These are phyloP conservation scores for Diaporthe citri DNA, from an alignment of 2,329 filamentous ascomycete genomes.

Conservation along the genomic window DNA sequence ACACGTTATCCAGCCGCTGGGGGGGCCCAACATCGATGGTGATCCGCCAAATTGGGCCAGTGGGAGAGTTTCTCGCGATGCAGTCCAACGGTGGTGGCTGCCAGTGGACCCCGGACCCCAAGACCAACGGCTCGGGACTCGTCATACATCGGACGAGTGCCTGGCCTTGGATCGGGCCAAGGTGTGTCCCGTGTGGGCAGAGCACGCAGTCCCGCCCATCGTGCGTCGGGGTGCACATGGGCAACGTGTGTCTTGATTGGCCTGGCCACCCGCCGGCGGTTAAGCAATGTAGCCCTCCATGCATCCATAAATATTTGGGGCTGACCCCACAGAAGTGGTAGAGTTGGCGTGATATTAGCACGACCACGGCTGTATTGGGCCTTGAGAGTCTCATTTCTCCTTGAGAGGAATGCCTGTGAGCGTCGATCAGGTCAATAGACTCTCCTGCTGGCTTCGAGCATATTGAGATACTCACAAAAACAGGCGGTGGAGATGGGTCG, in stretches of 20 bases:
- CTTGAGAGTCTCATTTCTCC: background rate
- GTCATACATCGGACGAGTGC: conserved; percentile 34
- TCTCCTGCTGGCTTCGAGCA: background rate
- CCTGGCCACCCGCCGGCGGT: conserved; percentile 36
- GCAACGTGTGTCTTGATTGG: conserved; percentile 34
- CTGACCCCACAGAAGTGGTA: conserved; percentile 1
- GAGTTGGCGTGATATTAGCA: background rate
- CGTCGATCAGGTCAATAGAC: background rate
- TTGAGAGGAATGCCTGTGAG: background rate
- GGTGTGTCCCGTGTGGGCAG: conserved; percentile 4
- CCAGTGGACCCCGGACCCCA: conserved; percentile 4
- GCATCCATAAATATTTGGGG: conserved; percentile 18
- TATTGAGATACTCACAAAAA: background rate
- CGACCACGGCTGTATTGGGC: background rate
- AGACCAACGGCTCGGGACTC: conserved; percentile 33
- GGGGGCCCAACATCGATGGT: conserved; percentile 18
- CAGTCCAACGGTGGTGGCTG: conserved; percentile 9
- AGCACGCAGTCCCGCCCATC: conserved; percentile 17
- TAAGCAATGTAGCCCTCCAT: conserved; percentile 32
- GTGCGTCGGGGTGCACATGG: conserved; percentile 26
- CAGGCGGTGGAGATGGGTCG: background rate
- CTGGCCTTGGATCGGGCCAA: conserved; percentile 17
- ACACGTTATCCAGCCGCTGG: conserved; percentile 39
- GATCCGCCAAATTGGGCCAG: conserved; percentile 16
- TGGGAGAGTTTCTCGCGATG: conserved; percentile 24